Evolutionary conservation across 768 basidiomycete genomes (phyloP), one percentile per base, ranked within the genome.

Genomic region (Leccinum incarnatum): DNA sequence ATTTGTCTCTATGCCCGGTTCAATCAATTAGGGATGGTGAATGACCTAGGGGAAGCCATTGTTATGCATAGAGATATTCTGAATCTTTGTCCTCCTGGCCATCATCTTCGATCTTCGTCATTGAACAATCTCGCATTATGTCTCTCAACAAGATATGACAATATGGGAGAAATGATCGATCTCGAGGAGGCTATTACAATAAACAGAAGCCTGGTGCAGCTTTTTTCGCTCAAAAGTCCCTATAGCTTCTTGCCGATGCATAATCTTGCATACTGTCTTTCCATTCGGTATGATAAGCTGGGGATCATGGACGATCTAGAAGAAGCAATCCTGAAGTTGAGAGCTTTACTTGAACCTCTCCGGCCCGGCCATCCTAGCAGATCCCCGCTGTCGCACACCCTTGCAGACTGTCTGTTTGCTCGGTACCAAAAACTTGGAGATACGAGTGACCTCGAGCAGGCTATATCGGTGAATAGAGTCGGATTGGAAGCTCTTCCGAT

Each of bases 1-100:
- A 27, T 10, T 30, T 42, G 61, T 27, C 66, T 69, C 25, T 3
- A 19, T 17, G 1, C 29, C 14, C 51, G 50, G 14, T 55, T 50
- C 36, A 30, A 19, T 9, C 19, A 42, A 42, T n/a, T 9, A 10
- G 40, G 40, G n/a, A 42, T 25, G 50, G 46, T 32, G 15, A 12
- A 27, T 10, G 51, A 57, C 30, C 23, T 57, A 0, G 45, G 46
- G 5, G 56, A 57, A 29, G 50, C 42, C 21, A 56, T 45, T 48
- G 14, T 27, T 25, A 2, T 21, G 51, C 45, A 51, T 37, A 40
- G 30, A 45, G 58, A 36, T 36, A 54, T 32, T 9, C 36, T 42
- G 32, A 34, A 37, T 25, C 37, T 59, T 32, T 55, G 48, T n/a
- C 14, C 29, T 7, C 50, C 50, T 2, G 56, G 37, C 12, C 55